phyloP scores from a whole-genome alignment of 139 green algal species.

The Coelastrella sp. region DNA sequence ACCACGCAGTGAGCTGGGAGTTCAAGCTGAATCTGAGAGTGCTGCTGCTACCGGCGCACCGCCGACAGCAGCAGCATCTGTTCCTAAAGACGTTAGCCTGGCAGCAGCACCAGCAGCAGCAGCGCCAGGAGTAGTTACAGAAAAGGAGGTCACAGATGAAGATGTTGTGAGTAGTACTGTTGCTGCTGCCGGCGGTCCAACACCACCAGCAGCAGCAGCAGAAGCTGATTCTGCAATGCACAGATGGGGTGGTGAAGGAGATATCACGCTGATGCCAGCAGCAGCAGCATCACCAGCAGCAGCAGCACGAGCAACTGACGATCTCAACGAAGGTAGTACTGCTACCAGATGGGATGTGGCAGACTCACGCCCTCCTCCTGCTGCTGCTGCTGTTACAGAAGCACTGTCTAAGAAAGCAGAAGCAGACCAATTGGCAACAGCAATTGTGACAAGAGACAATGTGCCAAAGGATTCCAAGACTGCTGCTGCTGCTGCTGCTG shows the following conservation, averaged over 20 bases:
- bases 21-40: neutral
- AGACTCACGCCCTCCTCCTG: too few species aligned
- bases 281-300: slow-evolving; percentile 9
- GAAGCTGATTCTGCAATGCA: neutral
- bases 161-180: too few species aligned
- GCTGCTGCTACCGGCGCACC: neutral
- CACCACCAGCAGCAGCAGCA: neutral
- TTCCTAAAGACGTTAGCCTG: neutral
- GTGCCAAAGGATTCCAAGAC: neutral
- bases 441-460: neutral
- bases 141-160: too few species aligned
- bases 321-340: neutral
- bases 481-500: neutral
- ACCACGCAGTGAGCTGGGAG: neutral
- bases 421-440: neutral
- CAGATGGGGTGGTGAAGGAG: neutral
- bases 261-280: neutral
- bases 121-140: neutral
- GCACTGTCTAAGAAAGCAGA: neutral
- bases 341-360: neutral
- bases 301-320: neutral
- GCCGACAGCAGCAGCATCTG: neutral
- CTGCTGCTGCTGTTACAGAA: too few species aligned
- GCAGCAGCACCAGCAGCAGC: neutral
- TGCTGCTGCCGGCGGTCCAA: too few species aligned